Conservation (phyloP, 202 grass and related monocot species). For the Setaria italica region DNA sequence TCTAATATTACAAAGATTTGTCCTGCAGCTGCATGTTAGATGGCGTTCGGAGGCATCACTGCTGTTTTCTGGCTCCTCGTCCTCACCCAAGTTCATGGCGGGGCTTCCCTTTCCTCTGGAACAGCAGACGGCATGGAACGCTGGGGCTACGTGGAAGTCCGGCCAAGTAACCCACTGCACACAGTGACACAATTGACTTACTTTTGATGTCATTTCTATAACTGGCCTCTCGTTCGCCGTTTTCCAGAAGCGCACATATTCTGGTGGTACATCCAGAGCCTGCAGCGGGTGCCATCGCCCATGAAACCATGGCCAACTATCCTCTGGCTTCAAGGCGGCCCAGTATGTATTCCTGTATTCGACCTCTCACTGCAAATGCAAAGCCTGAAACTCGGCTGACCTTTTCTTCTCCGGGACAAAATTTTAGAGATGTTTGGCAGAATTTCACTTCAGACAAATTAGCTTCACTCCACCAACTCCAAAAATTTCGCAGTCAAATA, state of each 20-base stretch:
- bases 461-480: too few species aligned
- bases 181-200: background rate
- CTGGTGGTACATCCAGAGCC: background rate
- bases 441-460: too few species aligned
- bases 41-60: background rate
- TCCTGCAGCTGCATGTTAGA: background rate
- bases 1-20: background rate
- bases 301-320: background rate
- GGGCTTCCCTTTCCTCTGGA: too few species aligned
- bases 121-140: background rate
- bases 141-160: background rate
- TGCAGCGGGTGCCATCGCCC: background rate
- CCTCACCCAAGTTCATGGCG: background rate
- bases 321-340: background rate
- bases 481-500: too few species aligned
- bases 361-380: too few species aligned
- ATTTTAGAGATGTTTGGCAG: too few species aligned
- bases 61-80: background rate
- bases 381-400: too few species aligned
- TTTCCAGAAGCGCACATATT: background rate
- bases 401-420: too few species aligned
- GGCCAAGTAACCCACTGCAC: background rate
- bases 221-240: background rate
- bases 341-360: background rate
- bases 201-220: background rate